Conservation (phyloP, 345 rosid genomes). For the Eucalyptus microcorys region DNA sequence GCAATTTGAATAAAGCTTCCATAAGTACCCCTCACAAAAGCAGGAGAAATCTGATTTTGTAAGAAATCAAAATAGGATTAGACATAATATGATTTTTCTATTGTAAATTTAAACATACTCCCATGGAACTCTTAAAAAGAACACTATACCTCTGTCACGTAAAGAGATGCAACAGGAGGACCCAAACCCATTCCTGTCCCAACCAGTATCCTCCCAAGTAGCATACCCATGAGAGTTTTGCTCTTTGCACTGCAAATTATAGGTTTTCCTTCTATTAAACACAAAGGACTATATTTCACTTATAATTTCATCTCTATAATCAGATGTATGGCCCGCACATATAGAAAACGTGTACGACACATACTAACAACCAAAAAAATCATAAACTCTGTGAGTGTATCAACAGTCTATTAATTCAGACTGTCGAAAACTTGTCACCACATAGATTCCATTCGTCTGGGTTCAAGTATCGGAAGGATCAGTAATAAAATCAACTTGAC, state of each 20-base stretch:
- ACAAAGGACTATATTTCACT: background rate
- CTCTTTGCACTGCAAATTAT: slow-evolving; percentile 52
- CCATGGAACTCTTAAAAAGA: background rate
- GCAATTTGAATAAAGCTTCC: slow-evolving; percentile 96
- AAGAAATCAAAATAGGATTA: background rate
- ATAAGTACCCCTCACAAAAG: slow-evolving; percentile 92
- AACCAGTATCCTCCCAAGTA: slow-evolving; percentile 79
- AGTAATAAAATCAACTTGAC: background rate
- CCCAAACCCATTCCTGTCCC: slow-evolving; percentile 97
- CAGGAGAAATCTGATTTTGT: slow-evolving; percentile 66
- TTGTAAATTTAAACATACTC: background rate
- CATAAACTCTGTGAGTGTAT: background rate
- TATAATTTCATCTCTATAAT: background rate
- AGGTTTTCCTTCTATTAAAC: background rate
- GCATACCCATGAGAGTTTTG: slow-evolving; percentile 62
- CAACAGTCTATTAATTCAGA: background rate
- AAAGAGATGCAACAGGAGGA: slow-evolving; percentile 86
- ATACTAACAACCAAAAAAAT: background rate
- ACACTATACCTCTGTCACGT: slow-evolving; percentile 76
- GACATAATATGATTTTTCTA: background rate
- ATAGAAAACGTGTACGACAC: background rate
- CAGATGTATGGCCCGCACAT: background rate
- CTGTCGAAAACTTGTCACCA: background rate
- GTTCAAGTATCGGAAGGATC: background rate
- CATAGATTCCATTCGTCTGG: background rate